Base-by-base conservation (phyloP, 106 monocot species). In the Vanilla planifolia region DNA sequence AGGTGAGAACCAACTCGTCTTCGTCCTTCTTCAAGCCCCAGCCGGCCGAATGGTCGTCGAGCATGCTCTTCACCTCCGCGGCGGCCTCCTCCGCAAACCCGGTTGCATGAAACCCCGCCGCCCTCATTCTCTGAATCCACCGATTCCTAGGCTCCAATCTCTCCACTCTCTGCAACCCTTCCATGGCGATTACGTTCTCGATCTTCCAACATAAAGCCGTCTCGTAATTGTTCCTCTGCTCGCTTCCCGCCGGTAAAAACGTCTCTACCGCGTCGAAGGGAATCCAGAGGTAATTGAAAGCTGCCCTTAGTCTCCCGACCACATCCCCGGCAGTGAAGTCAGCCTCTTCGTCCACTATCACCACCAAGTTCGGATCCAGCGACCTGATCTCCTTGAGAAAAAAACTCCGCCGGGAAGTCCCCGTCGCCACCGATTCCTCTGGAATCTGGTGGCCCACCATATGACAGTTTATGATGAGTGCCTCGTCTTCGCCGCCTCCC, bases 251-350 rank as follows among this genome's bases (percentile, higher is more conserved):
- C 2, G 85, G 72, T 33, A 95, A 50, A 33, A 83, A 80, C 43
- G 89, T 73, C 16, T 95, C 86, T 41, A 83, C 82, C 8, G 78
- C 85, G 34, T 95, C 94, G 25, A 75, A 95, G 4, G 82, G 94
- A 60, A 95, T 89, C 94, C 94, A 95, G 1, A 95, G 71, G 59
- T 83, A 95, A 23, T 86, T 89, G 75, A 95, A 95, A 16, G 89
- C 89, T 39, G 89, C 51, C 47, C 86, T 43, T 51, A 95, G 69
- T 59, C 94, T 41, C 4, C 65, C 70, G 22, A 83, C 73, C 17
- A 95, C 69, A 53, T 86, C 89, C 19, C 20, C 23, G 5, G 72
- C 51, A 1, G 83, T 78, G 63, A 95, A 76, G 67, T 95, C 89
- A 1, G 65, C 76, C 66, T 95, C 94, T 57, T 95, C 94, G 47